Percentiles rank a stretch among this genome's conserved stretches.
Conservation (phyloP, 257 asterid species). For the Lycium ferocissimum region DNA sequence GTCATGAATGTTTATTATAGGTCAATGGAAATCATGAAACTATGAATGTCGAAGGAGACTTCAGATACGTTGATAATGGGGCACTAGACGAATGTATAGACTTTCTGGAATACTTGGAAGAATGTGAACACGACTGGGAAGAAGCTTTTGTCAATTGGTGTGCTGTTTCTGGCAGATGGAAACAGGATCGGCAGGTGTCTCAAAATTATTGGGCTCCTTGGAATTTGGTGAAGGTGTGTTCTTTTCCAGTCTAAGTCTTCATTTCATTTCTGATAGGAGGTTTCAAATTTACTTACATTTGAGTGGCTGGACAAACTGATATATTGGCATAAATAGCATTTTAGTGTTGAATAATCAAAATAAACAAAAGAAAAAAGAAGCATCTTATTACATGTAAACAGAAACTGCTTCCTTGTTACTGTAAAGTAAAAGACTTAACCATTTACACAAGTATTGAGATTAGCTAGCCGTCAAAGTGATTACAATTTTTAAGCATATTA, state of each 20-base stretch:
- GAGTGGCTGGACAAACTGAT: background rate
- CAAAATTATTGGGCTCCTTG: slow-evolving; percentile 75
- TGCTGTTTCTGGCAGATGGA: slow-evolving; percentile 63
- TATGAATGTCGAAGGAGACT: slow-evolving; percentile 96
- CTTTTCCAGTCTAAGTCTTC: slow-evolving; percentile 13
- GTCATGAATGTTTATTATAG: slow-evolving; percentile 43
- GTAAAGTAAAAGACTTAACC: background rate
- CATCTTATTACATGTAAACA: background rate
- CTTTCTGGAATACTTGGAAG: slow-evolving; percentile 83
- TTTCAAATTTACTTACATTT: background rate
- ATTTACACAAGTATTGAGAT: background rate
- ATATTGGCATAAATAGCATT: slow-evolving; percentile 10
- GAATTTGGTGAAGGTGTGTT: slow-evolving; percentile 85
- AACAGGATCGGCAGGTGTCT: slow-evolving; percentile 53
- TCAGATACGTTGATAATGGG: slow-evolving; percentile 79
- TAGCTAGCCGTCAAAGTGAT: no score
- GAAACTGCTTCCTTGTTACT: background rate
- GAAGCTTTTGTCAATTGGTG: slow-evolving; percentile 86
- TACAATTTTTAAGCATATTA: no score
- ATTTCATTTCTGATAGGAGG: background rate
- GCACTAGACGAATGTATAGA: slow-evolving; percentile 79
- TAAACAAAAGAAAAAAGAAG: background rate
- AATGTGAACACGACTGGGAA: slow-evolving; percentile 76
- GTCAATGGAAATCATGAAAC: slow-evolving; percentile 98
- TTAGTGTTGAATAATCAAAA: background rate